Base-by-base conservation (phyloP, 177 flowering plant genomes). In the Vitis hybrid region DNA sequence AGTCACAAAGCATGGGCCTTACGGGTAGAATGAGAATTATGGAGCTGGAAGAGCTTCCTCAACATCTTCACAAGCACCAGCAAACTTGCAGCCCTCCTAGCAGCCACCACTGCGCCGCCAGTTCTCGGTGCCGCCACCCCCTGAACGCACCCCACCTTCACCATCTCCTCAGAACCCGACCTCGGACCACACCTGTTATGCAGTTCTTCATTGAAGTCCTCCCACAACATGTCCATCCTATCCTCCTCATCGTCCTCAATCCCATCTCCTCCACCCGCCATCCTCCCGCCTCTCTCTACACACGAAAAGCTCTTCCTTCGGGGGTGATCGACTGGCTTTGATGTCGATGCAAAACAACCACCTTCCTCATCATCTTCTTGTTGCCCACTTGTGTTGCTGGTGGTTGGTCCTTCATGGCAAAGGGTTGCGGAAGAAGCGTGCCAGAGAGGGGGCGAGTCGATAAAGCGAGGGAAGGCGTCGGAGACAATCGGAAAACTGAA, bases 181-280 rank as follows among this genome's bases (percentile, higher is more conserved):
- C 58, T 59, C 11, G 66, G 17, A 12, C 68, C 32, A 2, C 17
- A 6, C 7, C 60, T 60, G 35, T 30, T 67, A 2, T 59, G 11
- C 50, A 82, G 15, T 30, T 87, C 85, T 1, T 85, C 87, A 48
- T 87, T 85, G 76, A 85, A 81, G 65, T 85, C 73, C 74, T 87
- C 91, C 91, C 91, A 87, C 72, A 87, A 65, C 80, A 81, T 56
- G 60, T 87, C 91, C 91, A 87, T 87, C 75, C 75, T 88, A 61
- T 84, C 88, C 49, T 82, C 87, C 18, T 65, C 80, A 2, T 35
- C 46, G 46, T 35, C 61, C n/a, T 14, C 40, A 9, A 52, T 19
- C 27, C 9, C 14, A 14, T 30, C 64, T 9, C 6, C 56, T 3
- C 8, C 15, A 40, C 3, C 24, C 60, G 7, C 15, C 65, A 8